Evolutionary conservation across 306 rosid genomes (phyloP), one percentile per base, ranked within the genome.

Genomic region (Macrotyloma uniflorum): DNA sequence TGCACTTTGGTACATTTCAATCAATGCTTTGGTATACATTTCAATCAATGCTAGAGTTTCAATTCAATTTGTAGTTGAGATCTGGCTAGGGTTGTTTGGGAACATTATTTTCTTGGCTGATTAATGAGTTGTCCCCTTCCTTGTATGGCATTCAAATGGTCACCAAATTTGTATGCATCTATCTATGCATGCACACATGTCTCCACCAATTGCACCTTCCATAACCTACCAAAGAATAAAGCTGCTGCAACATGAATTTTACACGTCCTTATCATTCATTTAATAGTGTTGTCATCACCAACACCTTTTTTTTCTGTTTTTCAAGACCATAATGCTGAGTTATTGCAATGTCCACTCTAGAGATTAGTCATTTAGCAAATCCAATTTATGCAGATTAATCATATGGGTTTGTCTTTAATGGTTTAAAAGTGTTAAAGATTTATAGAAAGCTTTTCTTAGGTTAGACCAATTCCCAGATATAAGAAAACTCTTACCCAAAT

Each of bases 111-210:
- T 49, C 13, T 6, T 67, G 5, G 10, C 67, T 11, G 43, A 58
- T 28, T 72, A 8, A 12, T 35, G 57, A 45, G 16, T 33, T 80
- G 80, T 80, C 80, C 46, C 77, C 53, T 68, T 74, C 45, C 33
- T 67, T 66, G 16, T n/a, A 54, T 43, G 16, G 16, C 43, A 30
- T 58, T 20, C 73, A 42, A 40, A 75, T 69, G 64, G 66, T 61
- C 77, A 42, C 70, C 9, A 65, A 53, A 32, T 63, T 77, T 62
- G 75, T 72, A 23, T 45, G 55, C 65, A 67, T 67, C 23, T 43
- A 1, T n/a, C 11, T 7, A 32, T 45, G 46, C 43, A 26, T n/a
- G 15, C 13, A 72, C 43, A 46, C 19, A 46, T 46, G 66, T 19
- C 54, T 51, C 64, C 38, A 46, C 22, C 64, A 46, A 32, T 57